Base-by-base conservation (phyloP, 352 stramenopile species). In the Pythium myriotylum region DNA sequence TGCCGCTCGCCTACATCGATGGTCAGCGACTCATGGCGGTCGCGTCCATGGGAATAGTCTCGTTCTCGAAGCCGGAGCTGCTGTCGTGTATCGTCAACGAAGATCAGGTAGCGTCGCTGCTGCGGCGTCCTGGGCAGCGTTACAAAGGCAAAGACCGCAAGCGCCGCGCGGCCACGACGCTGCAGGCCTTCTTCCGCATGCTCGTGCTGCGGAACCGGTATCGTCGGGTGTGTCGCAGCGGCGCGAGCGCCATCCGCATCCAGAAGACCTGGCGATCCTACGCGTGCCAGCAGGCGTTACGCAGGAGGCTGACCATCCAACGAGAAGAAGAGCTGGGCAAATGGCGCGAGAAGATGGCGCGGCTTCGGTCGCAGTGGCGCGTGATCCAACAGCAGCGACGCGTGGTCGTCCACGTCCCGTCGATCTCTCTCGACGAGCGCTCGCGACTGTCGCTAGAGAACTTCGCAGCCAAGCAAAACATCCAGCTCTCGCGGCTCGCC, bases 1-100 rank as follows among this genome's bases (percentile, higher is more conserved):
- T 97, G 35, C 86, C 88, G 8, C 64, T 97, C 23, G 88, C 89
- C 7, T 90, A 96, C 52, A 65, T 97, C 24, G 86, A 96, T 67
- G 88, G 91, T 3, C 77, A 93, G 56, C 77, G 84, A 20, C 64
- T 97, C 22, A 65, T 91, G 47, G 67, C 79, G 13, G 68, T 97
- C 19, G 87, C 89, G 19, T 65, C 68, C 20, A 92, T 91, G 54
- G 84, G 84, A 13, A 61, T 86, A 39, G 42, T 68, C 26, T 60
- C 62, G 35, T 87, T 80, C 59, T 70, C 67, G n/a, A 79, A 70
- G 10, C 47, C 41, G 4, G 88, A 96, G 43, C 60, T 97, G 51
- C 65, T 95, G 29, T 68, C 66, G 7, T 97, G 89, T 40, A 78
- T 97, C 23, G 72, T 89, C 33, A 97, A 97, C 71, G 73, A 91